Base-by-base conservation (phyloP, 2,329 filamentous ascomycete genomes). In the Septoria petroselini region DNA sequence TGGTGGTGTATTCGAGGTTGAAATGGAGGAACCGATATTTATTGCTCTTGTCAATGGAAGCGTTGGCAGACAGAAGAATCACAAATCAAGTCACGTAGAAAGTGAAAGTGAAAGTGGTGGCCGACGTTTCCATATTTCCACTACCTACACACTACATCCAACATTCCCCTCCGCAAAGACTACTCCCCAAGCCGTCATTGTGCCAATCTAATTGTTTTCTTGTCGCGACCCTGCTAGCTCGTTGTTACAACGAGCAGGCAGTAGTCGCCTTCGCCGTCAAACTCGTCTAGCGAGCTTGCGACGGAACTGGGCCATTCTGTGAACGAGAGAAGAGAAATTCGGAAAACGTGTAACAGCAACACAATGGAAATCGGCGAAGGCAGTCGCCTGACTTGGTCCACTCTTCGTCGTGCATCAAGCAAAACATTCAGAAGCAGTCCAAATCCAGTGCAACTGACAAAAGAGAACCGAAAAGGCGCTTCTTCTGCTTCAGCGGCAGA, bases 341-440 rank as follows among this genome's bases (percentile, higher is more conserved):
- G 5, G 27, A 33, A 50, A 46, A 37, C 42, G n/a, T n/a, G n/a
- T n/a, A 45, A 31, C 27, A 50, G 37, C 41, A 47, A 25, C 39
- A 50, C 31, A 54, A 50, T 55, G 44, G 50, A 54, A 38, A 52
- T 29, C 38, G 48, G 58, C 58, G 58, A 61, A 62, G 60, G 60
- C 58, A 60, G 59, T 62, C 58, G 59, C 58, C 48, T 41, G 51
- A 52, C n/a, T 51, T 48, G 37, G 45, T 48, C 33, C 25, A 27
- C 17, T 17, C 12, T n/a, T 46, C 18, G 12, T 39, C n/a, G 27
- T 43, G 56, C 52, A 41, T 18, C 41, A 50, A 46, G 23, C 19
- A 37, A 41, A 50, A 46, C 25, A 45, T 7, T 27, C 27, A 35
- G 34, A 45, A 35, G 37, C 27, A 21, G 23, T 11, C 30, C 19